Evolutionary conservation across 345 rosid genomes (phyloP).

Genomic region (Capsella bursapastoris): DNA sequence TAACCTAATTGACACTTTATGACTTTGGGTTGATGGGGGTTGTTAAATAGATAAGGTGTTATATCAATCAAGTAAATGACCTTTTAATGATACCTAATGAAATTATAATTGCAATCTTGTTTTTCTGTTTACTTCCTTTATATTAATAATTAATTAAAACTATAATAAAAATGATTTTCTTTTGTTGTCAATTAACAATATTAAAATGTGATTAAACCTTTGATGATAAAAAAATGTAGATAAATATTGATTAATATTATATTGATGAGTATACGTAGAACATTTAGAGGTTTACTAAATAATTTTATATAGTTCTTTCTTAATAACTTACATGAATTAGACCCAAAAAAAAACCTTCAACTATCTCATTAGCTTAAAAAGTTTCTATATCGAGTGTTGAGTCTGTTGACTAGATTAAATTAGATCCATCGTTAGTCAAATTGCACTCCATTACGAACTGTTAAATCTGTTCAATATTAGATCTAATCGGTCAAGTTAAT

Average conservation of each 20-base stretch:
- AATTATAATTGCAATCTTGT: conserved; percentile 15
- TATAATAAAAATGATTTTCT: not conserved
- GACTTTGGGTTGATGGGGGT: conserved; percentile 38
- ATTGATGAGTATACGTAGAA: not conserved
- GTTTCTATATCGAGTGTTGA: not conserved
- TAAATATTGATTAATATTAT: not conserved
- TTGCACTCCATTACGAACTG: not conserved
- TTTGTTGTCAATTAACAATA: not conserved
- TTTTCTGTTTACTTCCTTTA: conserved; percentile 13
- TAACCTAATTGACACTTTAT: conserved; percentile 45
- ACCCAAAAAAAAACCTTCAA: not conserved
- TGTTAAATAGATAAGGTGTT: conserved; percentile 38
- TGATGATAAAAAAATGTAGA: not conserved
- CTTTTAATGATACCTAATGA: conserved; percentile 28
- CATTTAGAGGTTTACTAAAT: not conserved
- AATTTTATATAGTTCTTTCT: too few species aligned
- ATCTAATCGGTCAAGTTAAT: too few species aligned
- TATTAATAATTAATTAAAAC: not conserved
- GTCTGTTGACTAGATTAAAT: too few species aligned
- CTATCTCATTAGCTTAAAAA: not conserved
- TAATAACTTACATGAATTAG: too few species aligned
- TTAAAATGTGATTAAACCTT: not conserved
- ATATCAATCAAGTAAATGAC: conserved; percentile 37
- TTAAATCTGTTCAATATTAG: too few species aligned
- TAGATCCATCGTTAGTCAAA: not conserved